Evolutionary conservation across 805 yeast genomes (phyloP).

Genomic region (Pichia kluyveri): DNA sequence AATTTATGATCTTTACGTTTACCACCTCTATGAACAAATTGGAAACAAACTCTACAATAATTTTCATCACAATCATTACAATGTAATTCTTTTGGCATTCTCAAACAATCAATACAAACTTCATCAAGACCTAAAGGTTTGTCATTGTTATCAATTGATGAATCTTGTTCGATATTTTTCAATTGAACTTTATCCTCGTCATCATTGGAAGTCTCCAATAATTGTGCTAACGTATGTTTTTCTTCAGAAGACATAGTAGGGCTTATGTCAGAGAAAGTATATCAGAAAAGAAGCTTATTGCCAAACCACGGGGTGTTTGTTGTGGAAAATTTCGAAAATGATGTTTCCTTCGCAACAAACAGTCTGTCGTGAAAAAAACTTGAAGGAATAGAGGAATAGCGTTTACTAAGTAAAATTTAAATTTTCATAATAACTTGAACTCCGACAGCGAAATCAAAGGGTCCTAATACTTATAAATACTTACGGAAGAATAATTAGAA

Average conservation of each 20-base stretch:
- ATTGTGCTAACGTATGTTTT: constrained; percentile 18
- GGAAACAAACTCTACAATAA: constrained; percentile 64
- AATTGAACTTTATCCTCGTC: constrained; percentile 1
- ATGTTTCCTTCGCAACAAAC: too few species aligned
- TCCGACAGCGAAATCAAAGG: too few species aligned
- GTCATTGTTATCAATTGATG: background rate
- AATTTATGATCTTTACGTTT: constrained; percentile 39
- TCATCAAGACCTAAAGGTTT: constrained; percentile 14
- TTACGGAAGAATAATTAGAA: too few species aligned
- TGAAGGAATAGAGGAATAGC: too few species aligned
- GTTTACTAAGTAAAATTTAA: too few species aligned
- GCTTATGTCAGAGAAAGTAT: too few species aligned
- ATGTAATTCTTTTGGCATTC: constrained; percentile 57
- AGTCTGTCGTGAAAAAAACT: too few species aligned
- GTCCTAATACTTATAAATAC: too few species aligned
- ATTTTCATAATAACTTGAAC: too few species aligned
- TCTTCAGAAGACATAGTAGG: background rate
- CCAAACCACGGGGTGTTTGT: too few species aligned
- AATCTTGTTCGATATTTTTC: background rate
- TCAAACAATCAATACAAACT: constrained; percentile 63
- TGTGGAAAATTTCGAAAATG: too few species aligned
- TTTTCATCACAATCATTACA: constrained; percentile 58
- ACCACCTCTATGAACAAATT: constrained; percentile 63
- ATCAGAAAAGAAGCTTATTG: too few species aligned
- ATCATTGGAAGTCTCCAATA: constrained; percentile 19